These are phyloP conservation scores for Talinum fruticosum DNA, from an alignment of 148 eudicot species.

Conservation along the genomic window DNA sequence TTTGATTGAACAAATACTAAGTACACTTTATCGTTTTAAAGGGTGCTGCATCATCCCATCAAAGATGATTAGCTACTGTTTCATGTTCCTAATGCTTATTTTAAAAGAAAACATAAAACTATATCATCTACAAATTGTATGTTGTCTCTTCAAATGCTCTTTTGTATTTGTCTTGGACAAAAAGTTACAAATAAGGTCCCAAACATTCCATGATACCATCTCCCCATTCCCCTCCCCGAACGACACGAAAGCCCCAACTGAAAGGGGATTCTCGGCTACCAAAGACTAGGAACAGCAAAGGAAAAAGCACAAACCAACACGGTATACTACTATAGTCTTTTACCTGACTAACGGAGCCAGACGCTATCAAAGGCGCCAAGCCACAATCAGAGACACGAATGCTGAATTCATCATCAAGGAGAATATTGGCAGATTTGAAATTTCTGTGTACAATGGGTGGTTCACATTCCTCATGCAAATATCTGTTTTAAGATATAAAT, in stretches of 20 bases:
- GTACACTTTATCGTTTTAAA: neutral
- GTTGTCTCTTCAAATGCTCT: neutral
- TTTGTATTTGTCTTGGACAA: no score
- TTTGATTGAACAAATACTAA: no score
- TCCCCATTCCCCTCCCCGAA: neutral
- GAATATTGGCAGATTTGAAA: conserved; percentile 89
- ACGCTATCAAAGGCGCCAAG: conserved; percentile 68
- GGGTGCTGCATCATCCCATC: neutral
- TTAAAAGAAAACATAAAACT: neutral
- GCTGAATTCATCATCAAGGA: conserved; percentile 83
- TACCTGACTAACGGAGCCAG: conserved; percentile 91
- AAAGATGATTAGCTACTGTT: neutral
- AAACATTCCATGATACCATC: neutral
- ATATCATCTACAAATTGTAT: neutral
- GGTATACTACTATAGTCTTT: conserved; percentile 6
- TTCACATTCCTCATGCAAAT: conserved; percentile 88
- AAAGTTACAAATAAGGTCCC: conserved; percentile 2
- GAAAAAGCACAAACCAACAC: neutral
- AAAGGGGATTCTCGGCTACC: neutral
- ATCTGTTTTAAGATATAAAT: conserved; percentile 35
- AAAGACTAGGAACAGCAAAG: neutral
- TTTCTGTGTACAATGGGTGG: conserved; percentile 88
- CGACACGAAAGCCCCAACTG: neutral
- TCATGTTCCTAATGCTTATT: neutral
- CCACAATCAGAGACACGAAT: conserved; percentile 96